Conservation (phyloP, 2,329 filamentous ascomycete species). For the Hymenoscyphus salicellus region DNA sequence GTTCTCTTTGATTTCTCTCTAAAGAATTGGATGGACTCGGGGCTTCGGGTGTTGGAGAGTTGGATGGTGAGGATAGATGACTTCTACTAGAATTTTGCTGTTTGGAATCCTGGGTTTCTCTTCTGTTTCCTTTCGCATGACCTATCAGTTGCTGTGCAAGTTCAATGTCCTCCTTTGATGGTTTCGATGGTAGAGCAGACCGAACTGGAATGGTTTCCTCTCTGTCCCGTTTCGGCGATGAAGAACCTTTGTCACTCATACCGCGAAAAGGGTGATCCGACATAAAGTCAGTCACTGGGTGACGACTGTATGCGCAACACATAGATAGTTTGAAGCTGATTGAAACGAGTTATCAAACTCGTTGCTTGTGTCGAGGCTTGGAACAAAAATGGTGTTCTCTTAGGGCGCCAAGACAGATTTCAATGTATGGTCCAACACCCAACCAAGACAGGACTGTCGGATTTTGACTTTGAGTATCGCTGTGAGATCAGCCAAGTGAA, state of each 20-base stretch:
- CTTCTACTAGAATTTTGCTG: slow-evolving; percentile 14
- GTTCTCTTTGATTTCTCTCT: slow-evolving; percentile 24
- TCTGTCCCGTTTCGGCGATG: slow-evolving; percentile 21
- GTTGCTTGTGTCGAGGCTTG: not conserved
- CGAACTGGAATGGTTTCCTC: slow-evolving; percentile 27
- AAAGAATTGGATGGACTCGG: slow-evolving; percentile 20
- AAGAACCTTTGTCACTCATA: slow-evolving; percentile 27
- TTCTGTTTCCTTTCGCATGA: slow-evolving; percentile 22
- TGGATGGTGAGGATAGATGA: slow-evolving; percentile 21
- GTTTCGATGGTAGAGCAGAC: slow-evolving; percentile 21
- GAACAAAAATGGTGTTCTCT: not conserved
- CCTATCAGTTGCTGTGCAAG: slow-evolving; percentile 27
- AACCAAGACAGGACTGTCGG: no score
- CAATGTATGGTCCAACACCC: not conserved
- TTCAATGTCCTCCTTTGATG: slow-evolving; percentile 30
- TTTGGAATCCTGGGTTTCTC: slow-evolving; percentile 11
- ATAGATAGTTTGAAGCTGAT: slow-evolving; percentile 18
- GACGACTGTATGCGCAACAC: slow-evolving; percentile 26
- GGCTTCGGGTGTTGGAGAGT: slow-evolving; percentile 20
- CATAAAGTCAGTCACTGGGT: slow-evolving; percentile 29
- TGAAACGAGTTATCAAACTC: not conserved
- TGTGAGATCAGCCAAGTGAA: not conserved
- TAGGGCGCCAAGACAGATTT: not conserved
- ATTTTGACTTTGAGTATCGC: no score
- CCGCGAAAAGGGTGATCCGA: slow-evolving; percentile 29